phyloP scores from a whole-genome alignment of 2,329 filamentous ascomycete species.

The Sporothrix phasma region DNA sequence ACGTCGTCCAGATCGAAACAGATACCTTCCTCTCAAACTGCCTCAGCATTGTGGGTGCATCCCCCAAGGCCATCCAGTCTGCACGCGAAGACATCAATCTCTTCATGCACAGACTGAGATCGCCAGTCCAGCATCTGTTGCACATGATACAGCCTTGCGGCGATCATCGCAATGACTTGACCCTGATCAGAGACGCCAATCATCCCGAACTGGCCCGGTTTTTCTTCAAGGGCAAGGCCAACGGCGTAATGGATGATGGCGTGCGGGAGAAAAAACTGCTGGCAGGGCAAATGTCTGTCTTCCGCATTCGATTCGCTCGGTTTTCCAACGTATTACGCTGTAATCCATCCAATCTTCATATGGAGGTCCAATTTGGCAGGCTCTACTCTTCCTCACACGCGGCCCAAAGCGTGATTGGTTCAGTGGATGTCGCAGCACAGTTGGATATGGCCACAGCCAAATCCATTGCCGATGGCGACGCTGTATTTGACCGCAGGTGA shows the following conservation, averaged over 20 bases:
- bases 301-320: background rate
- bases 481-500: conserved; percentile 12
- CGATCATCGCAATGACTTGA: background rate
- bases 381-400: background rate
- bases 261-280: background rate
- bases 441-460: background rate
- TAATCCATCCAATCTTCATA: background rate
- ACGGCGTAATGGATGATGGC: too few species aligned
- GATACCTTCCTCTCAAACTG: conserved; percentile 28
- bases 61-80: background rate
- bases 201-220: background rate
- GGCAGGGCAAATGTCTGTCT: background rate
- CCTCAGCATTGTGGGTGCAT: background rate
- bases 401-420: background rate
- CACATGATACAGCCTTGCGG: background rate
- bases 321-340: background rate
- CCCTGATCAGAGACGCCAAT: background rate
- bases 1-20: background rate
- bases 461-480: background rate
- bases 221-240: background rate
- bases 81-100: background rate
- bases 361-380: conserved; percentile 8
- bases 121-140: background rate
- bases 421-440: background rate
- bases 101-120: background rate